These are phyloP conservation scores for Echria macrotheca DNA, from an alignment of 495 filamentous ascomycete genomes.

Conservation along the genomic window DNA sequence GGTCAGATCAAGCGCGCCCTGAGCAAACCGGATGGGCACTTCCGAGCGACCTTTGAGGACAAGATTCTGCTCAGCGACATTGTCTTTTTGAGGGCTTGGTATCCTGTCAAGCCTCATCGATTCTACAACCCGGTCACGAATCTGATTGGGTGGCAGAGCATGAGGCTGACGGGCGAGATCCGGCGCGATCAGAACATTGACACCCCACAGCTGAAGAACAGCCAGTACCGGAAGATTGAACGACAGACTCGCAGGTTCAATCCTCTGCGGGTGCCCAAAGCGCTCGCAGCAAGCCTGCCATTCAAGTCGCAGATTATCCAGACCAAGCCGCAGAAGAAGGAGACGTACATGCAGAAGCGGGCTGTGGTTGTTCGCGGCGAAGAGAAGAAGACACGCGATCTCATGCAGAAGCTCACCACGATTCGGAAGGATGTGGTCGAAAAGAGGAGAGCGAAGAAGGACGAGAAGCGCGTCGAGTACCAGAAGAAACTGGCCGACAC, in stretches of 20 bases:
- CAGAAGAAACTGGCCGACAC: constrained; percentile 72
- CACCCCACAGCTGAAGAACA: constrained; percentile 74
- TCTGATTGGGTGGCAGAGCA: constrained; percentile 78
- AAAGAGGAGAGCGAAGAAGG: constrained; percentile 75
- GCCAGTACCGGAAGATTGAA: constrained; percentile 75
- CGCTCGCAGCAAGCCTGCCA: constrained; percentile 77
- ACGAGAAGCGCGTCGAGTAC: constrained; percentile 73
- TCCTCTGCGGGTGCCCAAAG: constrained; percentile 79
- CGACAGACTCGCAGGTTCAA: constrained; percentile 85
- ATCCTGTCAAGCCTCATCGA: constrained; percentile 84
- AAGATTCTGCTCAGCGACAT: constrained; percentile 96
- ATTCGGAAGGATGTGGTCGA: constrained; percentile 84
- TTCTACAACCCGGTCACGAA: constrained; percentile 98
- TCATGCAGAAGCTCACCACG: constrained; percentile 91
- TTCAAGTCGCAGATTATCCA: constrained; percentile 86
- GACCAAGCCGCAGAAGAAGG: constrained; percentile 70
- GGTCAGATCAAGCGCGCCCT: constrained; percentile 95
- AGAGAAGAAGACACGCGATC: constrained; percentile 79
- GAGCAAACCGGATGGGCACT: constrained; percentile 86
- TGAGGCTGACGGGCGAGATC: constrained; percentile 94
- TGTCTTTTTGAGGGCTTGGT: constrained; percentile 93
- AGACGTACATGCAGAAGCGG: constrained; percentile 91
- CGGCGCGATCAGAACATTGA: constrained; percentile 67
- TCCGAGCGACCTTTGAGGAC: constrained; percentile 95
- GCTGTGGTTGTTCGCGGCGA: constrained; percentile 74